Percentiles rank a stretch among this genome's conserved stretches.
These are phyloP conservation scores for Wickerhamiella musiphila DNA, from an alignment of 805 yeast species.

Conservation along the genomic window DNA sequence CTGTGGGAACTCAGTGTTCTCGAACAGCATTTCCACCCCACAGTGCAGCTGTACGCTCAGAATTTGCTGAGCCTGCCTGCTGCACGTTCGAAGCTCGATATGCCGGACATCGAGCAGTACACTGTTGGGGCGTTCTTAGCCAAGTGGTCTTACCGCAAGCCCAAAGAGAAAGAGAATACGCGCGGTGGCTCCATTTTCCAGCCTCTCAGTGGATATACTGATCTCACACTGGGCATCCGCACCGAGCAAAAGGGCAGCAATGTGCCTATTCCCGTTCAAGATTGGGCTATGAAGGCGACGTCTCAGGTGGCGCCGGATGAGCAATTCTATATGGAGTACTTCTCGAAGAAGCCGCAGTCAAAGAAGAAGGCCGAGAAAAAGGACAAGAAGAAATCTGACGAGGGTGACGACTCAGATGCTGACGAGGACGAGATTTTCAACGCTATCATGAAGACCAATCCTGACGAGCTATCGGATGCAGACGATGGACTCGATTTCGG, in stretches of 20 bases:
- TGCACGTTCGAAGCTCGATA: conserved; percentile 26
- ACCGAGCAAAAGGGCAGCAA: conserved; percentile 27
- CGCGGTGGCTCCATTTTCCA: conserved; percentile 94
- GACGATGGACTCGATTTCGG: conserved; percentile 27
- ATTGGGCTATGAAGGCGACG: conserved; percentile 51
- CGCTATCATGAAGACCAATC: conserved; percentile 58
- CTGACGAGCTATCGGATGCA: conserved; percentile 49
- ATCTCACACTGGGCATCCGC: conserved; percentile 17
- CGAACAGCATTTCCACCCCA: conserved; percentile 76
- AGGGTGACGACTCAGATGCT: conserved; percentile 25
- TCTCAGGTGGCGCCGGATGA: conserved; percentile 72
- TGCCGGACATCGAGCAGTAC: conserved; percentile 83
- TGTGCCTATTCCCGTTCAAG: conserved; percentile 68
- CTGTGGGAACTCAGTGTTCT: conserved; percentile 76
- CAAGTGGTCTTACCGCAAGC: conserved; percentile 85
- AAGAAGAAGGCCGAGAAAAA: conserved; percentile 19
- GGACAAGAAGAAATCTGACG: conserved; percentile 18
- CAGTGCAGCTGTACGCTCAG: conserved; percentile 65
- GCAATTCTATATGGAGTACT: conserved; percentile 72
- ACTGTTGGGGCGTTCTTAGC: conserved; percentile 83
- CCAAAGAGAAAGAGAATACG: conserved; percentile 55
- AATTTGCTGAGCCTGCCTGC: conserved; percentile 30
- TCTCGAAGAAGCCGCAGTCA: conserved; percentile 29
- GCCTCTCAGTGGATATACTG: conserved; percentile 61
- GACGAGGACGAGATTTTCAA: conserved; percentile 64